Conservation (phyloP, 2,329 filamentous ascomycete species). For the Orbilia blumenaviensis region DNA sequence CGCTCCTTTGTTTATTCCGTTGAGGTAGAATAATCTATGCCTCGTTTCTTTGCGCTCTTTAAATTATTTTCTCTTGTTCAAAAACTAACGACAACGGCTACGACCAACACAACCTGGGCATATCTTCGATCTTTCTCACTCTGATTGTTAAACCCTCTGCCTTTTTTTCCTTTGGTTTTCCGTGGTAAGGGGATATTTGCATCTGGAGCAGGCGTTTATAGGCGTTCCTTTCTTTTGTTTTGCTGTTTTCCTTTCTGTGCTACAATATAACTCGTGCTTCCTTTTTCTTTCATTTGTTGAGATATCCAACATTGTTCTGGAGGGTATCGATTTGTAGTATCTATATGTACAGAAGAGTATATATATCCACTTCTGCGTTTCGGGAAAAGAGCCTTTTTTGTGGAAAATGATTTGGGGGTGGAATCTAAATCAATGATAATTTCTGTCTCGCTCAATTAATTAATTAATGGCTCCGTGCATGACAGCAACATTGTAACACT, state of each 20-base stretch:
- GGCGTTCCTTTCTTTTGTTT: conserved; percentile 19
- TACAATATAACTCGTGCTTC: neutral
- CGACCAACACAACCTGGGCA: neutral
- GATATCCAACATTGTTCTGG: conserved; percentile 11
- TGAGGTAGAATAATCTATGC: neutral
- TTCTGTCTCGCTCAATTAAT: no score
- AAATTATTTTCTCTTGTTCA: conserved; percentile 29
- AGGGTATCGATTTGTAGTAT: neutral
- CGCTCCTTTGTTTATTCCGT: neutral
- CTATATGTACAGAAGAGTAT: conserved; percentile 21
- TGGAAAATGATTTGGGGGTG: neutral
- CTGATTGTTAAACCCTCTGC: neutral
- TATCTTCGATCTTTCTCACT: conserved; percentile 13
- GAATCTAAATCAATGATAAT: no score
- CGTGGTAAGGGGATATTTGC: conserved; percentile 6
- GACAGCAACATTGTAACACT: no score
- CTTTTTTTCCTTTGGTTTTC: conserved; percentile 30
- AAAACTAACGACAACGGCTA: conserved; percentile 31
- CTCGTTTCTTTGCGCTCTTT: neutral
- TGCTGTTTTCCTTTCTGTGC: neutral
- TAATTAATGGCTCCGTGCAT: no score
- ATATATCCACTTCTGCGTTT: conserved; percentile 1
- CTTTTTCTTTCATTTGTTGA: neutral
- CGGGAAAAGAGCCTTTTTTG: neutral
- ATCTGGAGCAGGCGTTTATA: conserved; percentile 44